phyloP scores from a whole-genome alignment of 179 eudicot genomes.

The Silene noctiflora region DNA sequence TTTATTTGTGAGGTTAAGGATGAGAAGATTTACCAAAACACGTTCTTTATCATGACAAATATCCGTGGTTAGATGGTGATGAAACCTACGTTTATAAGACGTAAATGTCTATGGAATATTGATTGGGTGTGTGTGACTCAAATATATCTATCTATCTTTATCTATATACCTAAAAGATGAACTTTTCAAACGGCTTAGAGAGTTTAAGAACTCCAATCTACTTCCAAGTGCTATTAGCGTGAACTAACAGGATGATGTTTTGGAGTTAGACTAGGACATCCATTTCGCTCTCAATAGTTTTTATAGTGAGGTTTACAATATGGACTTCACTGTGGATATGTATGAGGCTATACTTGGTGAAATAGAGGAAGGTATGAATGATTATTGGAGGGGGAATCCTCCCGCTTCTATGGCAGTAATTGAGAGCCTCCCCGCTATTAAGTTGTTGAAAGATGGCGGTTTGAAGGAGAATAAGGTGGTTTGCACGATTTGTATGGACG shows the following conservation, averaged over 20 bases:
- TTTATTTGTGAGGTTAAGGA: not conserved
- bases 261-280: slow-evolving; percentile 42
- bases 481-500: slow-evolving; percentile 44
- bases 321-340: slow-evolving; percentile 39
- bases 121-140: too few relatives aligned
- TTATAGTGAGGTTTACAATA: slow-evolving; percentile 31
- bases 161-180: too few relatives aligned
- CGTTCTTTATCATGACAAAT: slow-evolving; percentile 13
- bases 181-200: too few relatives aligned
- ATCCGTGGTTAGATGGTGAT: slow-evolving; percentile 13
- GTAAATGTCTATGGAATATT: not conserved
- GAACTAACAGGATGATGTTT: slow-evolving; percentile 35
- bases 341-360: slow-evolving; percentile 32
- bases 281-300: slow-evolving; percentile 36
- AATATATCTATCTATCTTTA: too few relatives aligned
- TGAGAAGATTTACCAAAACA: not conserved
- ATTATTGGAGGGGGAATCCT: slow-evolving; percentile 42
- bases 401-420: slow-evolving; percentile 38
- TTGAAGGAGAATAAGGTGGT: slow-evolving; percentile 25
- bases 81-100: not conserved
- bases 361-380: slow-evolving; percentile 37
- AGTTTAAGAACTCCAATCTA: too few relatives aligned
- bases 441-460: slow-evolving; percentile 9
- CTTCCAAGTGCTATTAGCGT: too few relatives aligned
- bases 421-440: slow-evolving; percentile 33